Conservation (phyloP, 2,329 filamentous ascomycete species). For the Nakataea oryzae region DNA sequence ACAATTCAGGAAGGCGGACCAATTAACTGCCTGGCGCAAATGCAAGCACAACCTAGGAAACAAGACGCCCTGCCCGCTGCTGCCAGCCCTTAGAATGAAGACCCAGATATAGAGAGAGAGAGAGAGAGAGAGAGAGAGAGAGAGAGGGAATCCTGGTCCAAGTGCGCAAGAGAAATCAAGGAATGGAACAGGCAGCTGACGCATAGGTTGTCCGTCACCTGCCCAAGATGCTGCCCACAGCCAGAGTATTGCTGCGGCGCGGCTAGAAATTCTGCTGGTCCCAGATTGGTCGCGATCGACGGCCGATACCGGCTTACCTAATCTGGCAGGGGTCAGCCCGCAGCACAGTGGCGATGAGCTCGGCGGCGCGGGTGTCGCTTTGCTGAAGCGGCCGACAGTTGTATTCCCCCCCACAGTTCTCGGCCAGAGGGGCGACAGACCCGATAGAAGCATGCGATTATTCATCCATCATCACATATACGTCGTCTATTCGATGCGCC, state of each 20-base stretch:
- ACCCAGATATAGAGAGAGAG: too few relatives aligned
- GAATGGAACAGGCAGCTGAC: neutral
- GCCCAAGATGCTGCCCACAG: neutral
- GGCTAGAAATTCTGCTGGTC: too few relatives aligned
- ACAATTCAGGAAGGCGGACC: neutral
- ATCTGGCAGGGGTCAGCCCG: neutral
- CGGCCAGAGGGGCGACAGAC: too few relatives aligned
- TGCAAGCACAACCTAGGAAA: neutral
- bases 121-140: neutral
- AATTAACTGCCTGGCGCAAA: neutral
- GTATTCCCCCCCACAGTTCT: too few relatives aligned
- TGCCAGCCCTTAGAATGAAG: too few relatives aligned
- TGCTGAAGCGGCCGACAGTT: neutral
- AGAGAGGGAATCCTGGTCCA: neutral
- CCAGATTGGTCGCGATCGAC: neutral
- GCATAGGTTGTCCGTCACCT: neutral
- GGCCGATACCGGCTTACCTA: neutral
- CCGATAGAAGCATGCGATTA: neutral
- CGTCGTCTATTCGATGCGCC: too few relatives aligned
- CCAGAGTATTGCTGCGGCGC: too few relatives aligned
- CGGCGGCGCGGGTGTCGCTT: neutral
- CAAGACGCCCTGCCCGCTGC: neutral
- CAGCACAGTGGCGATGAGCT: neutral
- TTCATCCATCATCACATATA: too few relatives aligned
- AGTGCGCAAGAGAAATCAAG: neutral